These are phyloP conservation scores for Periconia macrospinosa DNA, from an alignment of 2,329 filamentous ascomycete genomes.

Conservation along the genomic window DNA sequence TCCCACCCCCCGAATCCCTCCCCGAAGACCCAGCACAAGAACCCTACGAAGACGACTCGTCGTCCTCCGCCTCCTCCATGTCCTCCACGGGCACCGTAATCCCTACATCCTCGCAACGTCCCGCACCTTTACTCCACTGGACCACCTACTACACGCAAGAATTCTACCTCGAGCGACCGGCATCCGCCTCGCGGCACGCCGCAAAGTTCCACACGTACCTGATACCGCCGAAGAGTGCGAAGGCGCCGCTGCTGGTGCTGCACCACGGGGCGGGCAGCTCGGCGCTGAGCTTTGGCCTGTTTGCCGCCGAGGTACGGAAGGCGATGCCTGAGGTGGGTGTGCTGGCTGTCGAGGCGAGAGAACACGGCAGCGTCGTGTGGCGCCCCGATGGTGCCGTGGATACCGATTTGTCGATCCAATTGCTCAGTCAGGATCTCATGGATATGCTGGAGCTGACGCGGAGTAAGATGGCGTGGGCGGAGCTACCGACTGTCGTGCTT, in stretches of 20 bases:
- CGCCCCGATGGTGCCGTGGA: conserved; percentile 40
- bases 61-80: conserved; percentile 71
- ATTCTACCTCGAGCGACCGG: conserved; percentile 66
- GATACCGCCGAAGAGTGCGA: conserved; percentile 69
- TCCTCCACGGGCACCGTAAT: conserved; percentile 92
- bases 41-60: conserved; percentile 52
- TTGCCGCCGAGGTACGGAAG: conserved; percentile 76
- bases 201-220: conserved; percentile 84
- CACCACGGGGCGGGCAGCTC: conserved; percentile 96
- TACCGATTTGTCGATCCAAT: conserved; percentile 71
- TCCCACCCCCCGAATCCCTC: conserved; percentile 57
- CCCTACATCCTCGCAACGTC: conserved; percentile 71
- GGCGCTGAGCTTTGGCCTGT: conserved; percentile 84
- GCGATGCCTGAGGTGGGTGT: conserved; percentile 79
- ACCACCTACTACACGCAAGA: conserved; percentile 90
- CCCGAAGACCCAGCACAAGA: conserved; percentile 51
- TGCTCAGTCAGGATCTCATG: conserved; percentile 72
- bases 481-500: conserved; percentile 74
- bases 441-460: conserved; percentile 70
- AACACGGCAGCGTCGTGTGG: conserved; percentile 72
- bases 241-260: conserved; percentile 83
- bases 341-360: conserved; percentile 81
- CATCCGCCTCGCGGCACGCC: conserved; percentile 31
- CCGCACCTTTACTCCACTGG: conserved; percentile 70
- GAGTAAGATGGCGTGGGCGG: conserved; percentile 69